These are phyloP conservation scores for Rhizophagus sp. DNA, from an alignment of 192 early-diverging fungal genomes.

Conservation along the genomic window DNA sequence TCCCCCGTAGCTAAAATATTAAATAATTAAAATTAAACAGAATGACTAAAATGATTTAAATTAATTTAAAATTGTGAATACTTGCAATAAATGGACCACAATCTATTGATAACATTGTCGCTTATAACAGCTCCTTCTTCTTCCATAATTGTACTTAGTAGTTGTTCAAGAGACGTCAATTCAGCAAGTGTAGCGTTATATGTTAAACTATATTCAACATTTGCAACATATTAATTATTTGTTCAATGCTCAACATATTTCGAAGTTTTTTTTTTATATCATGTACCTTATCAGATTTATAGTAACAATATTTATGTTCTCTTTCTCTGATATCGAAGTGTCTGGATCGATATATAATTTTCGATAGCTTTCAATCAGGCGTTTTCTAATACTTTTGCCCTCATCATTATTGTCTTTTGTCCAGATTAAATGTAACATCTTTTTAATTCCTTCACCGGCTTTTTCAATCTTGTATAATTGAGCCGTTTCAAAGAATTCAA, in stretches of 20 bases:
- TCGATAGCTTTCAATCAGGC: conserved; percentile 77
- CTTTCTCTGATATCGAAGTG: conserved; percentile 47
- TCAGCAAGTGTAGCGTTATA: conserved; percentile 87
- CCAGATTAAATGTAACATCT: conserved; percentile 97
- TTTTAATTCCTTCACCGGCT: conserved; percentile 80
- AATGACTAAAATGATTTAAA: background rate
- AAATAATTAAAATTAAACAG: background rate
- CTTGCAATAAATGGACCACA: conserved; percentile 82
- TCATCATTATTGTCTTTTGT: conserved; percentile 70
- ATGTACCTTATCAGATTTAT: conserved; percentile 63
- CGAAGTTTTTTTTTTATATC: background rate
- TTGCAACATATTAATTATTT: background rate
- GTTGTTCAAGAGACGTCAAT: conserved; percentile 91
- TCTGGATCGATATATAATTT: conserved; percentile 76
- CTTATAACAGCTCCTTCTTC: conserved; percentile 60
- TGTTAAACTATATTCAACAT: conserved; percentile 64
- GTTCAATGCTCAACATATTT: background rate
- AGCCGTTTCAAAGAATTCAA: conserved; percentile 91
- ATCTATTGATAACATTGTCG: conserved; percentile 66
- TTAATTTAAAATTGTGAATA: background rate
- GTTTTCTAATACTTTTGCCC: conserved; percentile 67
- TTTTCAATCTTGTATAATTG: conserved; percentile 84
- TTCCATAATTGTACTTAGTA: conserved; percentile 78
- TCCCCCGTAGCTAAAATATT: conserved; percentile 41
- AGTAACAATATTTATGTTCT: conserved; percentile 67